Percentiles rank a stretch among this genome's conserved stretches.
Evolutionary conservation across 2,329 filamentous ascomycete species (phyloP).

Genomic region (Stromatinia cepivora): DNA sequence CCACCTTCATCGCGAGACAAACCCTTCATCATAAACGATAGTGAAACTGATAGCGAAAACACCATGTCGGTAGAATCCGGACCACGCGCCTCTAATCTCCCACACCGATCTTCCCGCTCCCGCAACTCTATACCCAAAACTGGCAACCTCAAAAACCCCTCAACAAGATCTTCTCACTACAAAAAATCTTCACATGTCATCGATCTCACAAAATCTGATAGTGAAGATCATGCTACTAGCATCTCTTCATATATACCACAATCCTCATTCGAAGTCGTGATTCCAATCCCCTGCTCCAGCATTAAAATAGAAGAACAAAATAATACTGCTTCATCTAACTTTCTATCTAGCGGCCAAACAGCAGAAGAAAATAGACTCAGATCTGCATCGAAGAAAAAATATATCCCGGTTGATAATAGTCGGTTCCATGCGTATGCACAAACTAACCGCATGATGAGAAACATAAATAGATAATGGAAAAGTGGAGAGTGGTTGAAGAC

Average conservation of each 20-base stretch:
- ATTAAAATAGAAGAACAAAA: no score
- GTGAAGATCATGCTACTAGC: background rate
- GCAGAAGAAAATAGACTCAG: background rate
- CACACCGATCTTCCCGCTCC: background rate
- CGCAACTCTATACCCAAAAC: background rate
- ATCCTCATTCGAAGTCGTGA: background rate
- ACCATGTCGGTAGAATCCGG: background rate
- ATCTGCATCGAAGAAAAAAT: slow-evolving; percentile 10
- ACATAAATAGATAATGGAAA: slow-evolving; percentile 2
- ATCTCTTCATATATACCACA: no score
- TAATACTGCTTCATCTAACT: background rate
- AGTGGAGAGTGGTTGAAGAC: background rate
- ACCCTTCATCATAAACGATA: background rate
- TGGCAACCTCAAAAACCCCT: background rate
- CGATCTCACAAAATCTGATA: background rate
- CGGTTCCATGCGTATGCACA: slow-evolving; percentile 28
- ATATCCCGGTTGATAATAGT: slow-evolving; percentile 33
- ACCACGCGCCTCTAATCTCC: background rate
- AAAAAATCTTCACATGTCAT: background rate
- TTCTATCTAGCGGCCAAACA: no score
- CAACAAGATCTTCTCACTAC: background rate
- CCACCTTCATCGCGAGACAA: background rate
- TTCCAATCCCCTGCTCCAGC: background rate
- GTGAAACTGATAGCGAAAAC: background rate
- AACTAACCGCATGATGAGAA: slow-evolving; percentile 26